Evolutionary conservation across 192 early-diverging fungal species (phyloP).

Genomic region (Coemansia sp.): DNA sequence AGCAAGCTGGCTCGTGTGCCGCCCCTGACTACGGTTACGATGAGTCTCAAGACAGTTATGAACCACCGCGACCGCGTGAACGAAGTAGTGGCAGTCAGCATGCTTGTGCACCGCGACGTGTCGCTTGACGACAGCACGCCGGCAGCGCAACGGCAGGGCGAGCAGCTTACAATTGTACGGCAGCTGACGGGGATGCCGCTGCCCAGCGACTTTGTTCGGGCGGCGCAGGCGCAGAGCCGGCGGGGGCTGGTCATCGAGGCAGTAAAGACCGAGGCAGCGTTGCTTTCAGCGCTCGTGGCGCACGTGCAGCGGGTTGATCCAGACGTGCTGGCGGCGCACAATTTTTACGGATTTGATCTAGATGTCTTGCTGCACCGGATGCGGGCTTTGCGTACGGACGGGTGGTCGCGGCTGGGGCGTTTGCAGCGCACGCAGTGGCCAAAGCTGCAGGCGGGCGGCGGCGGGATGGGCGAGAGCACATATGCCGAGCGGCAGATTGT

Average conservation of each 20-base stretch:
- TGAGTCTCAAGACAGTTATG: conserved; percentile 81
- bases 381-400: conserved; percentile 71
- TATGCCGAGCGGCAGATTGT: conserved; percentile 74
- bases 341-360: conserved; percentile 93
- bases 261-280: conserved; percentile 65
- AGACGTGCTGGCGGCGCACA: conserved; percentile 94
- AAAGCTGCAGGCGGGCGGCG: conserved; percentile 75
- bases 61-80: conserved; percentile 80
- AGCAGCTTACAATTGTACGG: conserved; percentile 72
- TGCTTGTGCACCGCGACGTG: conserved; percentile 71
- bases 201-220: conserved; percentile 76
- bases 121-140: conserved; percentile 59
- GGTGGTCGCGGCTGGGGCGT: conserved; percentile 89
- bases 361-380: conserved; percentile 92
- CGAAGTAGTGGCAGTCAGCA: conserved; percentile 82
- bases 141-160: conserved; percentile 45
- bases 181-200: conserved; percentile 69
- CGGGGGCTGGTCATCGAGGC: conserved; percentile 60
- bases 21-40: conserved; percentile 81
- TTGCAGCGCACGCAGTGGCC: conserved; percentile 84
- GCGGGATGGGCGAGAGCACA: conserved; percentile 77
- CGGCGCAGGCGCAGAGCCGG: conserved; percentile 41
- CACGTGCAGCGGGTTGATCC: conserved; percentile 79
- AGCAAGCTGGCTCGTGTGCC: conserved; percentile 58
- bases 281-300: conserved; percentile 77